phyloP scores from a whole-genome alignment of 1,284 basidiomycete species.

The Boletus sp. region DNA sequence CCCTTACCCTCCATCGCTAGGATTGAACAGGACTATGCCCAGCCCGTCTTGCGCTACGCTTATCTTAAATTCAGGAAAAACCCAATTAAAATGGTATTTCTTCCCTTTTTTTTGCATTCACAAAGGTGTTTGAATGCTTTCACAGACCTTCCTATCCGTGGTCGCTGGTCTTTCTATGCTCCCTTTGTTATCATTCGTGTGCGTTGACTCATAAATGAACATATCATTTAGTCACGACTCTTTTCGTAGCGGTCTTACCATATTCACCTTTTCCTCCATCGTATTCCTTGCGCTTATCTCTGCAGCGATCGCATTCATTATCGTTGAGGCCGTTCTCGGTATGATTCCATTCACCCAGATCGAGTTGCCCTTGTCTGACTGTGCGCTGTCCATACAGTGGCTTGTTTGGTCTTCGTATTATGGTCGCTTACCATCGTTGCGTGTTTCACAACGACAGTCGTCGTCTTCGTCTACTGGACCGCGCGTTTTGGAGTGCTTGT shows the following conservation, averaged over 20 bases:
- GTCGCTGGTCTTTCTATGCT: conserved; percentile 31
- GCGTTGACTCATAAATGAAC: conserved; percentile 9
- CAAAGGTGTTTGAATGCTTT: conserved; percentile 11
- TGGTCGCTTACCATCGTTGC: conserved; percentile 26
- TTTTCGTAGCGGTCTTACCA: conserved; percentile 29
- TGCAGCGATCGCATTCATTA: conserved; percentile 16
- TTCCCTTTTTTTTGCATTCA: background rate
- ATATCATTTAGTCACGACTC: background rate
- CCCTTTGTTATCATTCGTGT: conserved; percentile 36
- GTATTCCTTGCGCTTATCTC: conserved; percentile 30
- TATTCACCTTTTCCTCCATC: conserved; percentile 30
- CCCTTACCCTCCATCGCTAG: conserved; percentile 10
- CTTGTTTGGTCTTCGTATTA: conserved; percentile 24
- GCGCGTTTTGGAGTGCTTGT: conserved; percentile 34
- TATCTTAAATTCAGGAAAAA: conserved; percentile 22
- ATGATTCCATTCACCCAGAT: background rate
- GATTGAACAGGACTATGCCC: conserved; percentile 33
- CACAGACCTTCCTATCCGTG: conserved; percentile 33
- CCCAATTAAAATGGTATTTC: conserved; percentile 26
- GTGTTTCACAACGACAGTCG: conserved; percentile 26
- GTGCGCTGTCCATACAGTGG: conserved; percentile 12
- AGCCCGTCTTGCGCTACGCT: conserved; percentile 20
- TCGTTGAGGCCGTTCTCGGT: conserved; percentile 27
- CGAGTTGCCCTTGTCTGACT: conserved; percentile 1
- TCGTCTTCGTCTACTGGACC: conserved; percentile 32